Conservation (phyloP, 176 grass and related monocot genomes). For the Triticum timopheevii region DNA sequence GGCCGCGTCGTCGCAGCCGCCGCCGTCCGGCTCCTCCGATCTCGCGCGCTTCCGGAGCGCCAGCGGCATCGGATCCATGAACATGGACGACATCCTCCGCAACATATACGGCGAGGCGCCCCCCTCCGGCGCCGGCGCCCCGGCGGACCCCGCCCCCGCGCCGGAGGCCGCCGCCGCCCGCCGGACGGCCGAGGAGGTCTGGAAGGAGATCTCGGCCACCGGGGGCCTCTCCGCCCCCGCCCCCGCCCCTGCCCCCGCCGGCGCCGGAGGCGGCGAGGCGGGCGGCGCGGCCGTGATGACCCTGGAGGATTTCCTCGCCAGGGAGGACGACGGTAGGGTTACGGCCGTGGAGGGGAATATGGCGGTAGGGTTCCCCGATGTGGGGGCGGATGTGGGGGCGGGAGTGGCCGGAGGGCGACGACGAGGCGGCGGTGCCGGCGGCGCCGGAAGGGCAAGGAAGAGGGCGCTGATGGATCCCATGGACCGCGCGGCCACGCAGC, state of each 20-base stretch:
- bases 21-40: constrained; percentile 26
- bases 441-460: constrained; percentile 58
- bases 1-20: constrained; percentile 54
- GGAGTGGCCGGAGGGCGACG: background rate
- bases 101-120: constrained; percentile 54
- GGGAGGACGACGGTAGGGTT: constrained; percentile 53
- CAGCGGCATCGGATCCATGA: constrained; percentile 83
- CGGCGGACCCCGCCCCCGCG: background rate
- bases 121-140: background rate
- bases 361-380: constrained; percentile 40
- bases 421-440: constrained; percentile 5
- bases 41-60: constrained; percentile 44
- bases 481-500: constrained; percentile 68
- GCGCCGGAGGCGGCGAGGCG: background rate
- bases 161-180: constrained; percentile 2
- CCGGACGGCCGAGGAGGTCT: constrained; percentile 76
- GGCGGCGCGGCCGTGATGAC: constrained; percentile 59
- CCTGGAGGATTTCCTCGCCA: constrained; percentile 92
- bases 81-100: constrained; percentile 87
- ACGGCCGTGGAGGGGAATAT: constrained; percentile 9
- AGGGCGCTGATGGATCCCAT: constrained; percentile 59
- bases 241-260: background rate
- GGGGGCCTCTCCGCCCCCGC: constrained; percentile 24
- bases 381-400: background rate
- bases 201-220: constrained; percentile 74